Conservation (phyloP, 805 yeast genomes). For the Isabelozyma gotoi region DNA sequence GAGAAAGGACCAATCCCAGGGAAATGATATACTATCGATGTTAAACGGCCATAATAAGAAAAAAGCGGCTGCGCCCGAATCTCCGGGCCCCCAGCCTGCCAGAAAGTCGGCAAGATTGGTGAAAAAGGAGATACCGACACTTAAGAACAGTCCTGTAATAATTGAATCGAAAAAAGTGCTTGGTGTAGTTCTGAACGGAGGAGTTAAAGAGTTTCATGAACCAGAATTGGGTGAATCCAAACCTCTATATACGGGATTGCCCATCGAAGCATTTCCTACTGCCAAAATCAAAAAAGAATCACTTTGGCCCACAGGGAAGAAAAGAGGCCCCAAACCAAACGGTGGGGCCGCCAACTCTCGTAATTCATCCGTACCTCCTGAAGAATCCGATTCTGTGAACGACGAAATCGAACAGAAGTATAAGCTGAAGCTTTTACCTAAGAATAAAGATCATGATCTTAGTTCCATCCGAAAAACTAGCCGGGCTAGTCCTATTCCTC, state of each 20-base stretch:
- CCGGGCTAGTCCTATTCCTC: background rate
- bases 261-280: constrained; percentile 69
- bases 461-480: constrained; percentile 11
- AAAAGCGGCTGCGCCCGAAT: background rate
- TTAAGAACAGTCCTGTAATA: constrained; percentile 9
- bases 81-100: too few species aligned
- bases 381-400: constrained; percentile 9
- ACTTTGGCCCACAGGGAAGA: constrained; percentile 45
- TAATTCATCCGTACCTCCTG: constrained; percentile 9
- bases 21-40: background rate
- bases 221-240: constrained; percentile 56
- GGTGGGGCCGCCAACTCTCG: background rate
- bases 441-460: constrained; percentile 5
- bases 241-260: constrained; percentile 69
- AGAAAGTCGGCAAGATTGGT: constrained; percentile 6
- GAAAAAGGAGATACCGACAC: constrained; percentile 2
- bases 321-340: constrained; percentile 14
- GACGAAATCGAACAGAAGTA: constrained; percentile 11
- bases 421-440: constrained; percentile 11
- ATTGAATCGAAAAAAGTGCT: constrained; percentile 6
- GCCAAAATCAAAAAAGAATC: constrained; percentile 56
- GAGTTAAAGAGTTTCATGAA: constrained; percentile 46
- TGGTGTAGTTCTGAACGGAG: constrained; percentile 11
- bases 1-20: too few species aligned
- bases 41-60: background rate